These are phyloP conservation scores for Rhynchosporium agropyri DNA, from an alignment of 2,329 filamentous ascomycete species.

Conservation along the genomic window DNA sequence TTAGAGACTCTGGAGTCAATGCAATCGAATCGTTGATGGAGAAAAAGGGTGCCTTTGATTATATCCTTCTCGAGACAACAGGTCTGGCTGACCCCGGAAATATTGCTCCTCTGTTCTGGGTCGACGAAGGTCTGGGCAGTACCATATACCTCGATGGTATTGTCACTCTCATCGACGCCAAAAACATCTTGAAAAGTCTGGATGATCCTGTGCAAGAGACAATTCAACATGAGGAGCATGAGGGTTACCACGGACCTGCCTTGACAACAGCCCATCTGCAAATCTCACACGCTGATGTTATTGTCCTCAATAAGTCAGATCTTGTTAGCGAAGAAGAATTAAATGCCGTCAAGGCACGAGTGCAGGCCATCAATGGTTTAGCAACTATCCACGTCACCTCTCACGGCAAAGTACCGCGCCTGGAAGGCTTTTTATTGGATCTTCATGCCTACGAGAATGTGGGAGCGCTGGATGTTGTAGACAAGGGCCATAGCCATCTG, in stretches of 20 bases:
- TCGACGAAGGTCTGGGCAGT: constrained; percentile 92
- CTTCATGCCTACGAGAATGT: constrained; percentile 91
- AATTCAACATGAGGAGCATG: constrained; percentile 53
- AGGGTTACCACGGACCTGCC: constrained; percentile 61
- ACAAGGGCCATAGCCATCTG: constrained; percentile 85
- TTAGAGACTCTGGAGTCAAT: constrained; percentile 84
- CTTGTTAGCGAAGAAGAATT: constrained; percentile 74
- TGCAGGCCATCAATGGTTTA: constrained; percentile 85
- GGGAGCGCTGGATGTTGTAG: constrained; percentile 67
- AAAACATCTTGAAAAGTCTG: constrained; percentile 82
- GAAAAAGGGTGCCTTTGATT: constrained; percentile 91
- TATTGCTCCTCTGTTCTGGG: constrained; percentile 94
- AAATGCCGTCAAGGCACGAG: constrained; percentile 66
- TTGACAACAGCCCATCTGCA: constrained; percentile 94
- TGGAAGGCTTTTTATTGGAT: constrained; percentile 87
- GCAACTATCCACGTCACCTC: constrained; percentile 83
- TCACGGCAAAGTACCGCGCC: constrained; percentile 74
- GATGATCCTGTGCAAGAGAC: constrained; percentile 68
- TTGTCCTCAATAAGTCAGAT: constrained; percentile 93
- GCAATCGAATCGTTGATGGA: constrained; percentile 97
- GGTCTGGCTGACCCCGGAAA: constrained; percentile 95
- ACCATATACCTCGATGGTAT: constrained; percentile 97
- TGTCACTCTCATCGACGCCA: constrained; percentile 92
- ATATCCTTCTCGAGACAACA: constrained; percentile 95
- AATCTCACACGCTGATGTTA: constrained; percentile 93